Base-by-base conservation (phyloP, 768 basidiomycete species). In the Collybia sp. region DNA sequence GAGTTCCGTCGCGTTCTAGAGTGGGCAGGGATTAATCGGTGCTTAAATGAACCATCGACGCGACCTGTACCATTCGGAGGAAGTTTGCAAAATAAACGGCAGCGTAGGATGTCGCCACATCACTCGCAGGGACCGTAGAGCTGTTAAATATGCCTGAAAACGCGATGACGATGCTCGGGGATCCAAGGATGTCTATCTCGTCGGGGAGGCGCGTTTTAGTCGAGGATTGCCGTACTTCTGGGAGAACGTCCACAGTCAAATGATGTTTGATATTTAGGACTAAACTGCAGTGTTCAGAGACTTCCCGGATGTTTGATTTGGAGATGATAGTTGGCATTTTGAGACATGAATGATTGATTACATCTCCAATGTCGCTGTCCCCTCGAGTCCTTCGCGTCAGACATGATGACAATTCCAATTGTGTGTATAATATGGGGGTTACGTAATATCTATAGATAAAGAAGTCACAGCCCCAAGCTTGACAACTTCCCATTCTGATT, bases 1-100 rank as follows among this genome's bases (percentile, higher is more conserved):
- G 10, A 88, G 72, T 47, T 71, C 70, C 34, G 56, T 51, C 15
- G 78, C 67, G 59, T 89, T 88, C 86, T 89, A 47, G 34, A 3
- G 13, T 10, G 10, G 3, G 25, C 25, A 25, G 25, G 36, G 17
- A 25, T 45, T 43, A 36, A 45, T 44, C 31, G 42, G 32, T 19
- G 20, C 33, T 5, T 42, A 25, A 52, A 16, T 15, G 34, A 41
- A 18, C 25, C 35, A 37, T 37, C 35, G 17, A 18, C 35, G n/a
- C 35, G 10, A 37, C 35, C 45, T 66, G 43, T 66, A 75, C 85
- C 68, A 61, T 53, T 54, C 65, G 69, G 30, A 89, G 60, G 56
- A 77, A 81, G 35, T 66, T 62, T 13, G 70, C 60, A 2, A 87
- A 62, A 57, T 80, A 74, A 31, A 55, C 60, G 6, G 73, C 68